Conservation (phyloP, 352 stramenopile genomes). For the Plasmopara halstedii region DNA sequence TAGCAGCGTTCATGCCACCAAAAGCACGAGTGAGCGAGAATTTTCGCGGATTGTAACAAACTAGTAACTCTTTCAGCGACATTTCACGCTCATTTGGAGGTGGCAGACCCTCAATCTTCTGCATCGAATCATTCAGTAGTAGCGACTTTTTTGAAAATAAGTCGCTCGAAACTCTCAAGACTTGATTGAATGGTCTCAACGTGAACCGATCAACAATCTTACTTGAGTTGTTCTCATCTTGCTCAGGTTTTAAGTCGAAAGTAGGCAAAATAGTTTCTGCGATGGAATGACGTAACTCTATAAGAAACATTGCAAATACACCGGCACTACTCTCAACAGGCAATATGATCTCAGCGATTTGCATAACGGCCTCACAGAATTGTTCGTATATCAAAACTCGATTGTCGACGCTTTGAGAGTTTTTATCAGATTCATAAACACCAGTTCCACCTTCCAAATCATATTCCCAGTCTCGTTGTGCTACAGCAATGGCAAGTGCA, state of each 20-base stretch:
- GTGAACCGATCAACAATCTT: constrained; percentile 11
- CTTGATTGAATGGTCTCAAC: constrained; percentile 31
- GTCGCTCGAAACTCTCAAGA: constrained; percentile 41
- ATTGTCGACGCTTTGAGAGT: constrained; percentile 1
- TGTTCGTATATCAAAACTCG: constrained; percentile 29
- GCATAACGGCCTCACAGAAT: constrained; percentile 55
- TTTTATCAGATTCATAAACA: constrained; percentile 1
- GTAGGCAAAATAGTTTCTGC: constrained; percentile 12
- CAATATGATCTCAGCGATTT: constrained; percentile 54
- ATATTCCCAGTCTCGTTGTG: constrained; percentile 63
- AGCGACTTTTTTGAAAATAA: constrained; percentile 50
- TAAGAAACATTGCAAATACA: constrained; percentile 42
- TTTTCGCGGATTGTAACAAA: constrained; percentile 68
- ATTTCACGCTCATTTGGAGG: constrained; percentile 42
- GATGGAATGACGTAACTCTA: constrained; percentile 46
- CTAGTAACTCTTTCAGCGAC: constrained; percentile 70
- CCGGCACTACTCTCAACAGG: constrained; percentile 44
- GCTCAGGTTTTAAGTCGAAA: constrained; percentile 11
- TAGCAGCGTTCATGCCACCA: constrained; percentile 2
- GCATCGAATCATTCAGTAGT: constrained; percentile 37
- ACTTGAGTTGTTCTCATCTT: constrained; percentile 4
- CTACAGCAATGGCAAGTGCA: constrained; percentile 28
- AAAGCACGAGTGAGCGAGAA: constrained; percentile 60
- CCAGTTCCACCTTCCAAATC: constrained; percentile 28
- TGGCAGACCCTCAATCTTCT: constrained; percentile 34